Evolutionary conservation across 2,329 filamentous ascomycete species (phyloP).

Genomic region (Hymenoscyphus salicellus): DNA sequence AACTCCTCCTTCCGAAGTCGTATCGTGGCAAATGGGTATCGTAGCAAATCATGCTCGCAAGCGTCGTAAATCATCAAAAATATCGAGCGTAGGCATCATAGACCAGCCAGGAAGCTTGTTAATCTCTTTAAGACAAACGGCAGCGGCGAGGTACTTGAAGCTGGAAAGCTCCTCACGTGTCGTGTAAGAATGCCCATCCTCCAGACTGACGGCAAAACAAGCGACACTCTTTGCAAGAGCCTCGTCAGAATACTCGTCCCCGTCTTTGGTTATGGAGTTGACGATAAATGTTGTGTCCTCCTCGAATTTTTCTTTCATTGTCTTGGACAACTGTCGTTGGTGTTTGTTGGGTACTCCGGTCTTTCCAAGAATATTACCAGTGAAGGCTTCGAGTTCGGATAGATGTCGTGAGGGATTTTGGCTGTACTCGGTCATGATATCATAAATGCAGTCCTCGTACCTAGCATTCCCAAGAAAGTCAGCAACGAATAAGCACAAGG

Average conservation of each 20-base stretch:
- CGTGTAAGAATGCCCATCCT: slow-evolving; percentile 30
- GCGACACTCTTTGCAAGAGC: slow-evolving; percentile 40
- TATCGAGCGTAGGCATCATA: not conserved
- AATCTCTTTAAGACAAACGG: slow-evolving; percentile 49
- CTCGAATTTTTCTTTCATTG: slow-evolving; percentile 43
- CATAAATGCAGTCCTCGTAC: slow-evolving; percentile 51
- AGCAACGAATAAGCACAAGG: not conserved
- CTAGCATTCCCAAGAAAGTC: slow-evolving; percentile 30
- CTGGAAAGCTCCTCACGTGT: slow-evolving; percentile 42
- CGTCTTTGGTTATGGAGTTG: slow-evolving; percentile 44
- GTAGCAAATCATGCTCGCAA: not conserved
- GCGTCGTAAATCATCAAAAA: slow-evolving; percentile 2
- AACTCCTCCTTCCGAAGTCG: not conserved
- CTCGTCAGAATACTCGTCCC: slow-evolving; percentile 21
- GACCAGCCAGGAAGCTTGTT: slow-evolving; percentile 26
- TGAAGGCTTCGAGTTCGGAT: slow-evolving; percentile 54
- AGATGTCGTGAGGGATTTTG: slow-evolving; percentile 42
- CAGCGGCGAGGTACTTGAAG: slow-evolving; percentile 52
- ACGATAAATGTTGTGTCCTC: slow-evolving; percentile 41
- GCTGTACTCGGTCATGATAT: slow-evolving; percentile 47
- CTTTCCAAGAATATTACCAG: slow-evolving; percentile 55
- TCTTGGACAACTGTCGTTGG: slow-evolving; percentile 42
- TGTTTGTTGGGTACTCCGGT: slow-evolving; percentile 39
- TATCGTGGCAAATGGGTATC: not conserved
- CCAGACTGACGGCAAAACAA: slow-evolving; percentile 44